phyloP scores from a whole-genome alignment of 108 stramenopile genomes.

The Discostella pseudostelligera region DNA sequence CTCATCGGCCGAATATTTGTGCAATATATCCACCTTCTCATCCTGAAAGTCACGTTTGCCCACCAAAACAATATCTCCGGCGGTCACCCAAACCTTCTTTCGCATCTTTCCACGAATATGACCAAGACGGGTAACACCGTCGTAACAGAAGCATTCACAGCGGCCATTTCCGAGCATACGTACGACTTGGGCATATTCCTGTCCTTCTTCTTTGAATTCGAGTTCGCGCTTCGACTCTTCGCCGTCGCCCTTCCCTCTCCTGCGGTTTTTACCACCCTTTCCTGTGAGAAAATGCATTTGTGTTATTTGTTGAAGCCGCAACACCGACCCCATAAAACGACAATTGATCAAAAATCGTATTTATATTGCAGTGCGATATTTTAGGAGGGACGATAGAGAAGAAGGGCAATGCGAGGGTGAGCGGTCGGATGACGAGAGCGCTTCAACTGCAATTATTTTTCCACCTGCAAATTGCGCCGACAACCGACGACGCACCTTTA shows the following conservation, averaged over 20 bases:
- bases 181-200: conserved; percentile 93
- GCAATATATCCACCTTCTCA: conserved; percentile 99
- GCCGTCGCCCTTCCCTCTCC: conserved; percentile 98
- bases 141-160: conserved; percentile 98
- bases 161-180: conserved; percentile 99
- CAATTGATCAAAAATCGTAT: no score
- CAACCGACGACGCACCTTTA: conserved; percentile 43
- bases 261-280: conserved; percentile 99
- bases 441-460: no score
- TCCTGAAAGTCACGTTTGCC: conserved; percentile 99
- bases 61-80: conserved; percentile 97
- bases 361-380: no score
- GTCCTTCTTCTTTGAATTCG: conserved; percentile 98
- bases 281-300: conserved; percentile 56
- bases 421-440: no score
- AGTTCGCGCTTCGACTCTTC: conserved; percentile 99
- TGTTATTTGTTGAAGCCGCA: no score
- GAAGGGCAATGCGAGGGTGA: background rate
- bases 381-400: no score
- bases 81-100: conserved; percentile 98
- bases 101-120: conserved; percentile 99
- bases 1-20: conserved; percentile 99
- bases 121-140: conserved; percentile 96
- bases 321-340: no score
- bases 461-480: no score